Evolutionary conservation across 306 rosid genomes (phyloP), one percentile per base, ranked within the genome.

Genomic region (Lathyrus oleraceus): DNA sequence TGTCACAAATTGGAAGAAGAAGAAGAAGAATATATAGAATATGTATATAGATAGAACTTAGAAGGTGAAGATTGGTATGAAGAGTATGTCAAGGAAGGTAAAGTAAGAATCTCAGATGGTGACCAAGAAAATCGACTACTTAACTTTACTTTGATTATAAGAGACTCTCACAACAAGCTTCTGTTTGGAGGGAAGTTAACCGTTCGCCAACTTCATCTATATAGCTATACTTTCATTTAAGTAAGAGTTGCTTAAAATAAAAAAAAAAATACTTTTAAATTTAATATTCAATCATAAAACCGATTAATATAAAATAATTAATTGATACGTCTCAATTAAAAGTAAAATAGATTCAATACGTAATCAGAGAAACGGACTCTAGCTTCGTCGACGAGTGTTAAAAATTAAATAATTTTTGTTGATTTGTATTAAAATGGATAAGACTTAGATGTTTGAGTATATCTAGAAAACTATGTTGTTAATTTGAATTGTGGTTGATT

Each of bases 121-220:
- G 90, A 88, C 90, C 96, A 87, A 85, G 77, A 88, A 35, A 35
- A 87, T 79, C 81, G 51, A 76, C 74, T 21, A 5, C 8, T 13
- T 53, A 69, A 72, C 78, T 82, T 86, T 83, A 85, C 96, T 92
- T 89, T 81, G 88, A 82, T 83, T 79, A 75, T 57, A 91, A 91
- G 96, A 20, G 90, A 93, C 35, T 21, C 60, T 84, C 84, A 62
- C 57, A 84, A 62, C 57, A 84, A 74, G 75, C 15, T 23, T 53
- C 10, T 53, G 84, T 80, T 85, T 65, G 89, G 86, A 78, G 82
- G 87, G 85, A 88, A 76, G 86, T 75, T 76, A 90, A 88, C 96
- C 78, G 91, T 83, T 90, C 84, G 98, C 93, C 97, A 90, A 93
- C 91, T 79, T 88, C 87, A 52, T 69, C 80, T 56, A 48, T 43